Evolutionary conservation across 2,329 filamentous ascomycete species (phyloP).

Genomic region (Pseudogymnoascus verrucosus): DNA sequence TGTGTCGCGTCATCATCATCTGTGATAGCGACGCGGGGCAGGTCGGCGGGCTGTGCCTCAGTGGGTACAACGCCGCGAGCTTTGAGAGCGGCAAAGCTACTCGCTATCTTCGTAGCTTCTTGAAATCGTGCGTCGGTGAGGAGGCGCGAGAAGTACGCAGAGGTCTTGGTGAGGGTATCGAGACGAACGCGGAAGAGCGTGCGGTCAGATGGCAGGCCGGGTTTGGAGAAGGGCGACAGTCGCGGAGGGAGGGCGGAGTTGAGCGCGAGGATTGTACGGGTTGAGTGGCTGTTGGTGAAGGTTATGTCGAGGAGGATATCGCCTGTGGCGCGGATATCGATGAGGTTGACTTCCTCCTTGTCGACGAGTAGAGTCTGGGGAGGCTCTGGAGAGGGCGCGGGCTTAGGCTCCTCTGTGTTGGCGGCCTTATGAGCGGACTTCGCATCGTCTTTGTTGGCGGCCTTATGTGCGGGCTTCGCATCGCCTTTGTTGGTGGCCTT

Average conservation of each 20-base stretch:
- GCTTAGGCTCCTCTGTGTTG: neutral
- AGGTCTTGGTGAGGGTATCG: slow-evolving; percentile 48
- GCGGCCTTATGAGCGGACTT: neutral
- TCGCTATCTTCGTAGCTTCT: slow-evolving; percentile 50
- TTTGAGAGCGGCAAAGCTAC: slow-evolving; percentile 42
- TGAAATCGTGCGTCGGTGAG: slow-evolving; percentile 55
- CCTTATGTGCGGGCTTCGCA: neutral
- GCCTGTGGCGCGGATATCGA: slow-evolving; percentile 48
- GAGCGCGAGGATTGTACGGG: slow-evolving; percentile 15
- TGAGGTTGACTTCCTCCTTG: slow-evolving; percentile 25
- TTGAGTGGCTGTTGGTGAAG: slow-evolving; percentile 49
- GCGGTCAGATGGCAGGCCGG: slow-evolving; percentile 20
- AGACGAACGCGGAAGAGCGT: slow-evolving; percentile 51
- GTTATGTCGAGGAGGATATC: slow-evolving; percentile 59
- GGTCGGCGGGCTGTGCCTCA: slow-evolving; percentile 39
- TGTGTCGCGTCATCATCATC: slow-evolving; percentile 63
- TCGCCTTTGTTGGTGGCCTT: neutral
- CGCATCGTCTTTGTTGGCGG: neutral
- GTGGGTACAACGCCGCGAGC: slow-evolving; percentile 37
- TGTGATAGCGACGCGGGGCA: slow-evolving; percentile 57
- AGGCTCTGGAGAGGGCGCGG: neutral
- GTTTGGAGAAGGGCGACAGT: slow-evolving; percentile 11
- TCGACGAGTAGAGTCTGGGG: slow-evolving; percentile 17
- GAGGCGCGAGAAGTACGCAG: slow-evolving; percentile 62
- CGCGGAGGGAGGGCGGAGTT: slow-evolving; percentile 12